Conservation (phyloP, 352 stramenopile species). For the Phytophthora citrophthora region DNA sequence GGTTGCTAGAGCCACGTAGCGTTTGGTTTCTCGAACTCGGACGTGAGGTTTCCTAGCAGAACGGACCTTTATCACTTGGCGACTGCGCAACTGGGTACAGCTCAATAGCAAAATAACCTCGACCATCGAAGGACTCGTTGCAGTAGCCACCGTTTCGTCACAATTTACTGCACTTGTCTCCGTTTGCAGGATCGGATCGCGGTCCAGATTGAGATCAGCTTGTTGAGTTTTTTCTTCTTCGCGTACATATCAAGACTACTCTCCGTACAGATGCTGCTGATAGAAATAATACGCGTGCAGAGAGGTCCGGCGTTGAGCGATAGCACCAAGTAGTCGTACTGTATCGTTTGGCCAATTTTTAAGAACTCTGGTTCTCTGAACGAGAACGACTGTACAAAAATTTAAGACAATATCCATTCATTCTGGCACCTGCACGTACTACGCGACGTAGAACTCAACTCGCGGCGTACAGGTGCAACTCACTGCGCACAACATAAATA, state of each 20-base stretch:
- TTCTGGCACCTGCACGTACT: no score
- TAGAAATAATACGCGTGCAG: slow-evolving; percentile 9
- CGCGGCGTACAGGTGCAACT: no score
- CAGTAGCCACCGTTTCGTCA: slow-evolving; percentile 25
- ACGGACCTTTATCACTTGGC: background rate
- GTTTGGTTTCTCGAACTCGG: slow-evolving; percentile 19
- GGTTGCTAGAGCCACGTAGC: slow-evolving; percentile 31
- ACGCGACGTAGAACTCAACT: no score
- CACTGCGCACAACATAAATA: no score
- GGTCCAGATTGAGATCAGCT: slow-evolving; percentile 17
- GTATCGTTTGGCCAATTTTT: background rate
- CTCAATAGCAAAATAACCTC: background rate
- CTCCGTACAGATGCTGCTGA: slow-evolving; percentile 9
- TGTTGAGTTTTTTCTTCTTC: background rate
- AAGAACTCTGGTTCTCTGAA: no score
- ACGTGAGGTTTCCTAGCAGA: background rate
- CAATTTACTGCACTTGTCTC: slow-evolving; percentile 6
- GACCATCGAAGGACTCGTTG: slow-evolving; percentile 22
- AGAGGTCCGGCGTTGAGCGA: slow-evolving; percentile 14
- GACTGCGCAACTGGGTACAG: slow-evolving; percentile 3
- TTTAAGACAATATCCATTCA: no score
- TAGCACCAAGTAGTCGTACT: background rate
- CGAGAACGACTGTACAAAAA: no score
- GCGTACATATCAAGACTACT: slow-evolving; percentile 6
- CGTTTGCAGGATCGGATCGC: slow-evolving; percentile 12